These are phyloP conservation scores for Neurospora sp. DNA, from an alignment of 495 filamentous ascomycete species.

Conservation along the genomic window DNA sequence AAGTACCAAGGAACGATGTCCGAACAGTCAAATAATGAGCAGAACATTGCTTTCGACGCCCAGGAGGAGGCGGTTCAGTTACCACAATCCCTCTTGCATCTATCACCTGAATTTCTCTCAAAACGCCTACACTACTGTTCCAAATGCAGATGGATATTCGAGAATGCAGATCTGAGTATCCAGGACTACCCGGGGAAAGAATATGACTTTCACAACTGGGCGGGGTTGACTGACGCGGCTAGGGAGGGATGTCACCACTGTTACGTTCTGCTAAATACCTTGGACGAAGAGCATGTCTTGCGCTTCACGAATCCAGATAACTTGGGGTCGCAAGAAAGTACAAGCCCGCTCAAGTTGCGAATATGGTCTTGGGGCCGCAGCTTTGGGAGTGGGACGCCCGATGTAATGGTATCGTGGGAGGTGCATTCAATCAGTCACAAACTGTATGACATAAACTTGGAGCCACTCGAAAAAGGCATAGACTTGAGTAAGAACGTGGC, in stretches of 20 bases:
- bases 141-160: neutral
- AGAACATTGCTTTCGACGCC: neutral
- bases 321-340: neutral
- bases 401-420: neutral
- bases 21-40: neutral
- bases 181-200: neutral
- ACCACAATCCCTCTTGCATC: neutral
- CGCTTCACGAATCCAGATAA: neutral
- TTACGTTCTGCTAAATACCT: neutral
- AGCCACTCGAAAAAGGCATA: neutral
- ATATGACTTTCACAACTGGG: neutral
- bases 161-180: neutral
- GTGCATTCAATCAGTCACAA: neutral
- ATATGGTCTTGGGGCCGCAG: neutral
- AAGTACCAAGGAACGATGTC: neutral
- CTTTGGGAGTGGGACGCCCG: neutral
- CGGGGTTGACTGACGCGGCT: neutral
- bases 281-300: neutral
- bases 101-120: neutral
- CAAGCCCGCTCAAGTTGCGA: neutral
- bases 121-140: neutral
- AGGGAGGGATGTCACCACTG: neutral
- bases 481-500: neutral
- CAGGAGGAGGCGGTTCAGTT: neutral
- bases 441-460: neutral